These are phyloP conservation scores for Kluyveromyces wickerhamii DNA, from an alignment of 805 yeast genomes.

Conservation along the genomic window DNA sequence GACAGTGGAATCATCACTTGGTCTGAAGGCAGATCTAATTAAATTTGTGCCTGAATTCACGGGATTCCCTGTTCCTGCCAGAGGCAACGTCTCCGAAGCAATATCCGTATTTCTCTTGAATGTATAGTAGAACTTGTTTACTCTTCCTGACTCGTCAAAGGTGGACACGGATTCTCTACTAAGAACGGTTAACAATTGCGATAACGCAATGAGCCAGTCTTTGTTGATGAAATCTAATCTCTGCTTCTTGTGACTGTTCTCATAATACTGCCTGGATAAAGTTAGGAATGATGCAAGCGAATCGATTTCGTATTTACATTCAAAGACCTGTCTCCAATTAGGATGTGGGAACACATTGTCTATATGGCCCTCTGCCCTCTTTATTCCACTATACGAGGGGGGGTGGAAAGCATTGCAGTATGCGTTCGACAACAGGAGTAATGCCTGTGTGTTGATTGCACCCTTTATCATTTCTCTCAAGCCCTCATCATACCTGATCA, in stretches of 20 bases:
- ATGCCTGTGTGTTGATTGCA: slow-evolving; percentile 74
- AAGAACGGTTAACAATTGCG: slow-evolving; percentile 43
- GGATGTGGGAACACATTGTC: slow-evolving; percentile 67
- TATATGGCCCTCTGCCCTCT: slow-evolving; percentile 41
- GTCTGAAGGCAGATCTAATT: slow-evolving; percentile 77
- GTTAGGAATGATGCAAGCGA: slow-evolving; percentile 77
- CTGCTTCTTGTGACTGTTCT: slow-evolving; percentile 42
- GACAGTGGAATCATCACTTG: slow-evolving; percentile 83
- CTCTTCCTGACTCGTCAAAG: slow-evolving; percentile 37
- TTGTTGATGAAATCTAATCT: slow-evolving; percentile 34
- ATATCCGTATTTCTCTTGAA: slow-evolving; percentile 67
- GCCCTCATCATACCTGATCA: slow-evolving; percentile 42
- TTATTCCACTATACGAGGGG: slow-evolving; percentile 42
- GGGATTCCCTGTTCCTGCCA: slow-evolving; percentile 80
- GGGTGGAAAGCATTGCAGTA: slow-evolving; percentile 93
- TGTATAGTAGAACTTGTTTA: slow-evolving; percentile 45
- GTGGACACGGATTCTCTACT: slow-evolving; percentile 56
- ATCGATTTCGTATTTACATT: slow-evolving; percentile 85
- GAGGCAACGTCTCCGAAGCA: slow-evolving; percentile 75
- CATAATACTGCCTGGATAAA: slow-evolving; percentile 61
- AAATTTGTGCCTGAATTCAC: slow-evolving; percentile 63
- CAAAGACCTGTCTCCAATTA: slow-evolving; percentile 67
- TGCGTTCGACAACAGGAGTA: slow-evolving; percentile 53
- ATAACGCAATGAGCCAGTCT: slow-evolving; percentile 53
- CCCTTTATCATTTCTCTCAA: slow-evolving; percentile 55